Percentiles rank a stretch among this genome's conserved stretches.
Evolutionary conservation across 345 rosid species (phyloP).

Genomic region (Hibiscus syriacus): DNA sequence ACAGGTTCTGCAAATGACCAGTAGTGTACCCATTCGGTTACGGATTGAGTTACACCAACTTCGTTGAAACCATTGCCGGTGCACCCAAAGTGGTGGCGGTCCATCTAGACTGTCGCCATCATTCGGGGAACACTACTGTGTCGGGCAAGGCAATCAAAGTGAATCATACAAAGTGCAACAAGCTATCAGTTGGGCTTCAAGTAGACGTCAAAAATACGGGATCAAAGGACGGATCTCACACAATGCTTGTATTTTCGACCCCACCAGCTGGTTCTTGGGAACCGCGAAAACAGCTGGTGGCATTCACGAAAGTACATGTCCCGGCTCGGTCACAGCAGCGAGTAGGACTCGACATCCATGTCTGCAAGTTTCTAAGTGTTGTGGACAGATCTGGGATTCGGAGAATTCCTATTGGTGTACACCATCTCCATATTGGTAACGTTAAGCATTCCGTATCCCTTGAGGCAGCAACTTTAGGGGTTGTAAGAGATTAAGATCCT

Average conservation of each 20-base stretch:
- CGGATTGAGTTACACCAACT: constrained; percentile 74
- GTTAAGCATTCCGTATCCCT: constrained; percentile 51
- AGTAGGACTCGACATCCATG: constrained; percentile 57
- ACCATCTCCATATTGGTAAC: constrained; percentile 62
- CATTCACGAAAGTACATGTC: constrained; percentile 56
- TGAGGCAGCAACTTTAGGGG: constrained; percentile 43
- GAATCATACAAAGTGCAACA: constrained; percentile 52
- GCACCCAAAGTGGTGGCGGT: constrained; percentile 48
- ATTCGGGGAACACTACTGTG: constrained; percentile 28
- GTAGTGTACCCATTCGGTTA: constrained; percentile 82
- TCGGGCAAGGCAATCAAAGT: constrained; percentile 56
- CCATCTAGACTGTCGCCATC: constrained; percentile 42
- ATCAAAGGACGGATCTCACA: constrained; percentile 52
- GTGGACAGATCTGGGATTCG: constrained; percentile 72
- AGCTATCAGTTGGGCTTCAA: constrained; percentile 46
- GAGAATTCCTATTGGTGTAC: constrained; percentile 79
- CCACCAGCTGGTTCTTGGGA: constrained; percentile 70
- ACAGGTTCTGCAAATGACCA: constrained; percentile 68
- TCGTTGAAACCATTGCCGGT: constrained; percentile 39
- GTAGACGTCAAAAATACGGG: constrained; percentile 67
- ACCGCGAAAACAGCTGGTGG: constrained; percentile 65
- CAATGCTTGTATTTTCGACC: constrained; percentile 57
- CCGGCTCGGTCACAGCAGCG: constrained; percentile 39
- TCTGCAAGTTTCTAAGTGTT: constrained; percentile 76
- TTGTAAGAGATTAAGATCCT: constrained; percentile 46